Evolutionary conservation across 176 grass and related monocot genomes (phyloP), one percentile per base, ranked within the genome.

Genomic region (Oryza australiensis): DNA sequence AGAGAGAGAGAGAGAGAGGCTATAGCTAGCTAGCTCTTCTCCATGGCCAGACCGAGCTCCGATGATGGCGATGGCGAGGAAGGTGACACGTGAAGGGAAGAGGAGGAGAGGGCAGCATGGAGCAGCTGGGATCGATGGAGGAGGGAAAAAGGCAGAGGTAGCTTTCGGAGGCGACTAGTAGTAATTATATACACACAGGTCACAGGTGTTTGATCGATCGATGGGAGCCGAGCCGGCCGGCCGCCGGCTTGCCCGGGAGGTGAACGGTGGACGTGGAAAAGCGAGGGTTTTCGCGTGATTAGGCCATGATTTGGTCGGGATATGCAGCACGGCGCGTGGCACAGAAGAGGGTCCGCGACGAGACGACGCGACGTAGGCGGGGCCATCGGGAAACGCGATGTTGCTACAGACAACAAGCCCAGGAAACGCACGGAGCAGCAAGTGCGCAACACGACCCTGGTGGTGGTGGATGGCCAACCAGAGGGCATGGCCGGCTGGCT

Each of bases 251-350:
- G 37, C 5, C 8, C 37, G 37, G 37, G 37, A 40, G 38, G 38
- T 40, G 38, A 40, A 40, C 38, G 37, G 37, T 4, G 68, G 83
- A 46, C 70, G 70, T 29, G 80, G 77, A 41, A 55, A 62, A 62
- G 35, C 42, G 16, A 11, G 42, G 63, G 16, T 74, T 79, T 68
- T 76, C 73, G 68, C 69, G 73, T 84, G 72, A 89, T 94, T 91
- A 81, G 83, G 83, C 57, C 42, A 86, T 88, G 72, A 86, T 94
- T 86, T 81, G 86, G 86, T 88, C 83, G 83, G 80, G 62, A 84
- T 91, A 75, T n/a, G 20, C 71, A 67, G 59, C 79, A 35, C 55
- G 74, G 45, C 10, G 46, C 9, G 48, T 51, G 48, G 48, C 48
- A 51, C 15, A 3, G 15, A 18, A 13, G 43, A 46, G 43, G 48